Evolutionary conservation across 2,329 filamentous ascomycete species (phyloP).

Genomic region (Chaetomiaceae sp.): DNA sequence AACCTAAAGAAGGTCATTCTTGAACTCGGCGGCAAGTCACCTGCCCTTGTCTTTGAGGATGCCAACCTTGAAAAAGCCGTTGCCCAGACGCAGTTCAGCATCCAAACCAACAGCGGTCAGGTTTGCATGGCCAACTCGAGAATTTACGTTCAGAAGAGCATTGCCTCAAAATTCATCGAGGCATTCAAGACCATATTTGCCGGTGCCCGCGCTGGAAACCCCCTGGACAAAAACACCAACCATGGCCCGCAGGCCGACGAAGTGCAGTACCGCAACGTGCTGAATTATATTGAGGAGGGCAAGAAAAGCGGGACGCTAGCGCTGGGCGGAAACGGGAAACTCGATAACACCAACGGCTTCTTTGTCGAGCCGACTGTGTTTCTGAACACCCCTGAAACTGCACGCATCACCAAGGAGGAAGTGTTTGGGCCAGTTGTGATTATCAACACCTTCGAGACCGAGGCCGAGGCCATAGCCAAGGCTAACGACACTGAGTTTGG

Average conservation of each 20-base stretch:
- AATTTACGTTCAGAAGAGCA: constrained; percentile 51
- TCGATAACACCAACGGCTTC: constrained; percentile 32
- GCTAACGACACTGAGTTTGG: constrained; percentile 57
- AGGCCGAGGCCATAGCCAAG: constrained; percentile 48
- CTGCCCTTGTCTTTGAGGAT: constrained; percentile 61
- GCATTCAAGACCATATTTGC: constrained; percentile 49
- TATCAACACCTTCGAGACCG: constrained; percentile 53
- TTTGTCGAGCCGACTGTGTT: constrained; percentile 46
- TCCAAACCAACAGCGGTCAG: constrained; percentile 54
- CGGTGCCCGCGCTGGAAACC: constrained; percentile 37
- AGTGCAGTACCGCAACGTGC: constrained; percentile 45
- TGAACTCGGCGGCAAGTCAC: constrained; percentile 66
- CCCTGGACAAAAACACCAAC: constrained; percentile 31
- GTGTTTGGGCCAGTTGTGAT: constrained; percentile 61
- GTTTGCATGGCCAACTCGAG: constrained; percentile 57
- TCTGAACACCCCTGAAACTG: constrained; percentile 38
- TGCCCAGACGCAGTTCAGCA: constrained; percentile 42
- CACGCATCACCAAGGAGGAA: constrained; percentile 54
- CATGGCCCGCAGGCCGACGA: constrained; percentile 49
- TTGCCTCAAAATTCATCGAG: constrained; percentile 54
- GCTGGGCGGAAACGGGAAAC: constrained; percentile 31
- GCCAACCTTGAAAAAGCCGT: constrained; percentile 61
- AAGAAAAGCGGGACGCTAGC: constrained; percentile 35
- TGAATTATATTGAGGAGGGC: constrained; percentile 43
- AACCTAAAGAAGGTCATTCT: constrained; percentile 62